Evolutionary conservation across 306 rosid species (phyloP).

Genomic region (Dryas octopetala): DNA sequence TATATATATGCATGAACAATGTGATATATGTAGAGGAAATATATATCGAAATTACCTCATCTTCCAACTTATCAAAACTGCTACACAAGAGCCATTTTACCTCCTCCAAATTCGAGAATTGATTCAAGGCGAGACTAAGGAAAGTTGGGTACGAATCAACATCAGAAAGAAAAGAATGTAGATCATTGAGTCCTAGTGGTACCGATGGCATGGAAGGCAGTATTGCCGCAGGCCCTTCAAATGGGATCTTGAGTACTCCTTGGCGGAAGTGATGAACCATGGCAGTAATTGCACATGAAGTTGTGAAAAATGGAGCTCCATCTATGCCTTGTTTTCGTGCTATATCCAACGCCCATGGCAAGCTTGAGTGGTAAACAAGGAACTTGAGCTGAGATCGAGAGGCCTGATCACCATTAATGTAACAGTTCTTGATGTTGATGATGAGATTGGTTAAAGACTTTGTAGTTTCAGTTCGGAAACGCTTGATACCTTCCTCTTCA

Average conservation of each 20-base stretch:
- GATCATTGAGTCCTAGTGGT: background rate
- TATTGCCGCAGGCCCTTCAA: background rate
- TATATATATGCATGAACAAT: too few species aligned
- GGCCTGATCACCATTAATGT: too few species aligned
- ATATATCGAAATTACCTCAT: conserved; percentile 5
- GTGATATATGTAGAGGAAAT: too few species aligned
- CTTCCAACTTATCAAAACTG: conserved; percentile 11
- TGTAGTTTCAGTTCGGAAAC: background rate
- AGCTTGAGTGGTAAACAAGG: conserved; percentile 38
- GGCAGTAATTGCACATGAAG: conserved; percentile 36
- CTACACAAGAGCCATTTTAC: conserved; percentile 13
- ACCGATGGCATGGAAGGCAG: background rate
- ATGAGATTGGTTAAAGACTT: background rate
- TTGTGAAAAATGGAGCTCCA: conserved; percentile 55
- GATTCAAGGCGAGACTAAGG: background rate
- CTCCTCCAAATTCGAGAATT: conserved; percentile 15
- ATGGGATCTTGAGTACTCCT: conserved; percentile 43
- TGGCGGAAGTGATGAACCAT: conserved; percentile 33
- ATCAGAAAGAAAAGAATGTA: background rate
- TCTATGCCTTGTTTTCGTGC: conserved; percentile 38
- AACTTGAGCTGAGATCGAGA: conserved; percentile 18
- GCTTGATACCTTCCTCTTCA: background rate
- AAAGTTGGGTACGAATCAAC: background rate
- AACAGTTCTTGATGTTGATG: background rate
- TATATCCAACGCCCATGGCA: conserved; percentile 49